A percentile compares a stretch with the other conserved stretches of the same genome.
Evolutionary conservation across 1,139 yeast species (phyloP).

Genomic region (Candida tropicalis): DNA sequence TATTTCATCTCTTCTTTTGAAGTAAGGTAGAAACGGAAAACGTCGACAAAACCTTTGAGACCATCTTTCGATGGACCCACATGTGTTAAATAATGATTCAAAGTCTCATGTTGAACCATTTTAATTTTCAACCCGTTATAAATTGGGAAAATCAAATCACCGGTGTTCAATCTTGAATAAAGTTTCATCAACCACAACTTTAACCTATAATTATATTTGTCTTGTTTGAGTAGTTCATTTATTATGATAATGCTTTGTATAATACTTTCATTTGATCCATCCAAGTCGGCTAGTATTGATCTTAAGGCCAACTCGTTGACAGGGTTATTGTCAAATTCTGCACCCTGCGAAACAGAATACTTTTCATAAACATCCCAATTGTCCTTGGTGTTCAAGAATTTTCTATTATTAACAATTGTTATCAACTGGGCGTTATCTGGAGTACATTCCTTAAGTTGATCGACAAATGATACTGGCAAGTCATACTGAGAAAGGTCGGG

Average conservation of each 20-base stretch:
- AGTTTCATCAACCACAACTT: conserved; percentile 72
- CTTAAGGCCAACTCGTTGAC: conserved; percentile 67
- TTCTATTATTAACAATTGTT: conserved; percentile 51
- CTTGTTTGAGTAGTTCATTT: conserved; percentile 50
- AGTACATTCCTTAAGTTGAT: conserved; percentile 15
- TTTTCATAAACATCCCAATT: conserved; percentile 39
- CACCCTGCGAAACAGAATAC: conserved; percentile 13
- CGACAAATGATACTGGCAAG: conserved; percentile 16
- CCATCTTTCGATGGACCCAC: conserved; percentile 42
- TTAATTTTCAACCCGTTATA: conserved; percentile 63
- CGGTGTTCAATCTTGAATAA: conserved; percentile 62
- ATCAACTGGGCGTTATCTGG: conserved; percentile 34
- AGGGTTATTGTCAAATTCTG: conserved; percentile 26
- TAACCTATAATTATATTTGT: conserved; percentile 66
- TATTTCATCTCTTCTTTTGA: conserved; percentile 52
- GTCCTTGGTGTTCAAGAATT: conserved; percentile 31
- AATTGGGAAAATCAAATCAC: conserved; percentile 50
- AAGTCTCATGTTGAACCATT: conserved; percentile 78
- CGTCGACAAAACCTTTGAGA: conserved; percentile 29
- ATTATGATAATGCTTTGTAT: conserved; percentile 44
- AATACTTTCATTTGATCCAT: conserved; percentile 16
- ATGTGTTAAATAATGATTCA: conserved; percentile 58
- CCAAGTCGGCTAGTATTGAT: conserved; percentile 35
- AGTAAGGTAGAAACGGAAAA: conserved; percentile 52
- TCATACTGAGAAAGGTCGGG: conserved; percentile 53